Conservation (phyloP, 306 rosid species). For the Ceratonia siliqua region DNA sequence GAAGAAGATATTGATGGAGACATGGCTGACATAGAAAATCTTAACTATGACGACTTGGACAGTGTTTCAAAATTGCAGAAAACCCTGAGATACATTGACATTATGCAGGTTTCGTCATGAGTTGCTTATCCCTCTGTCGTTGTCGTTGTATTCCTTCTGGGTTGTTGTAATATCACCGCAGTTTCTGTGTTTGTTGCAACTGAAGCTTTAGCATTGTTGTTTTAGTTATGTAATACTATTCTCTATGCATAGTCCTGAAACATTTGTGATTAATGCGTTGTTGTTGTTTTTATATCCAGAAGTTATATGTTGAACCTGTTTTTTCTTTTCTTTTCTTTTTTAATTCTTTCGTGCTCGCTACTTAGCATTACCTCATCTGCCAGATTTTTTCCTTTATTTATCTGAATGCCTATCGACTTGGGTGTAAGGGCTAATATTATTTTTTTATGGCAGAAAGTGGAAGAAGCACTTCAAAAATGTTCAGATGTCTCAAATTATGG, state of each 20-base stretch:
- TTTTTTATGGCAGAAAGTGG: slow-evolving; percentile 77
- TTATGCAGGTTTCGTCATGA: slow-evolving; percentile 63
- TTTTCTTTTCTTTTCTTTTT: not conserved
- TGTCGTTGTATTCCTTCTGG: not conserved
- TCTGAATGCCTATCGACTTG: slow-evolving; percentile 73
- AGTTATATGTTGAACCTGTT: not conserved
- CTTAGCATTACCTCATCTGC: slow-evolving; percentile 12
- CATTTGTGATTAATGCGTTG: not conserved
- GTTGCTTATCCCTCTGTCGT: not conserved
- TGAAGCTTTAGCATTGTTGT: not conserved
- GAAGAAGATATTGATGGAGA: slow-evolving; percentile 96
- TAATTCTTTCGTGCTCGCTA: not conserved
- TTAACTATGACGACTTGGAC: slow-evolving; percentile 90
- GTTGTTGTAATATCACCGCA: not conserved
- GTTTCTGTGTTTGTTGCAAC: not conserved
- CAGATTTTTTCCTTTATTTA: not conserved
- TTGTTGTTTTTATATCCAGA: not conserved
- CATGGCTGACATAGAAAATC: slow-evolving; percentile 79
- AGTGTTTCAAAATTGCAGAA: slow-evolving; percentile 95
- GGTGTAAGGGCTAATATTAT: slow-evolving; percentile 25
- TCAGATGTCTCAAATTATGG: slow-evolving; percentile 61
- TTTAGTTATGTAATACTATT: slow-evolving; percentile 9
- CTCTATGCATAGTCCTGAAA: not conserved
- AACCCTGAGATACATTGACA: slow-evolving; percentile 72
- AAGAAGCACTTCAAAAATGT: slow-evolving; percentile 71